These are phyloP conservation scores for Wickerhamiella cacticola DNA, from an alignment of 805 yeast genomes.

Conservation along the genomic window DNA sequence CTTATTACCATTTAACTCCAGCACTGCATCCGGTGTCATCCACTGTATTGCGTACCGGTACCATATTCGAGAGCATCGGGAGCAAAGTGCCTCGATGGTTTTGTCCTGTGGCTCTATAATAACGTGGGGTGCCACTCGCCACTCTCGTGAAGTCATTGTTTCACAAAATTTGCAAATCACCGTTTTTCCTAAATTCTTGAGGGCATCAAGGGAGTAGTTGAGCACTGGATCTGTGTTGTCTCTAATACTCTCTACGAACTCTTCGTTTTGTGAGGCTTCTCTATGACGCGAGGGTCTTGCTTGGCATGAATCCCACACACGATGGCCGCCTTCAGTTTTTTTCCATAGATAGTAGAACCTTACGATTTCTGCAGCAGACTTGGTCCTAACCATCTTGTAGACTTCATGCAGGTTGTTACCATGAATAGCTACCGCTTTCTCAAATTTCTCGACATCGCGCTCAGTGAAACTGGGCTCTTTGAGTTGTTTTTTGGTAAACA, in stretches of 20 bases:
- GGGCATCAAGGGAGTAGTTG: constrained; percentile 47
- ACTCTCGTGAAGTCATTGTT: constrained; percentile 41
- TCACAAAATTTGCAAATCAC: constrained; percentile 66
- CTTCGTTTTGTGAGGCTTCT: constrained; percentile 21
- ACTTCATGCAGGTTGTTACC: constrained; percentile 77
- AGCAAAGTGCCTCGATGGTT: constrained; percentile 53
- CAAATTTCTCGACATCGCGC: constrained; percentile 57
- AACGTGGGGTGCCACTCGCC: constrained; percentile 65
- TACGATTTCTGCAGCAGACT: constrained; percentile 66
- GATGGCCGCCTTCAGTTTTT: constrained; percentile 61
- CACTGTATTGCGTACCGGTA: constrained; percentile 77
- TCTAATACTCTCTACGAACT: constrained; percentile 40
- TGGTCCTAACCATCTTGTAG: constrained; percentile 56
- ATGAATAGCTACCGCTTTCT: constrained; percentile 53
- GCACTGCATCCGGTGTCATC: constrained; percentile 65
- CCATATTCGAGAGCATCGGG: constrained; percentile 85
- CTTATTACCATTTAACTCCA: constrained; percentile 40
- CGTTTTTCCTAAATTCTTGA: constrained; percentile 30
- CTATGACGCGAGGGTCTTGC: constrained; percentile 52
- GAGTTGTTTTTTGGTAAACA: constrained; percentile 45
- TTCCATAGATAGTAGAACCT: constrained; percentile 87
- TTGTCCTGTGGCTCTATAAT: constrained; percentile 30
- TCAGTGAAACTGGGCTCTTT: constrained; percentile 65
- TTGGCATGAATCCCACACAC: constrained; percentile 70
- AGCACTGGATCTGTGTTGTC: constrained; percentile 57